Base-by-base conservation (phyloP, 345 rosid genomes). In the Excoecaria cochinchinensis region DNA sequence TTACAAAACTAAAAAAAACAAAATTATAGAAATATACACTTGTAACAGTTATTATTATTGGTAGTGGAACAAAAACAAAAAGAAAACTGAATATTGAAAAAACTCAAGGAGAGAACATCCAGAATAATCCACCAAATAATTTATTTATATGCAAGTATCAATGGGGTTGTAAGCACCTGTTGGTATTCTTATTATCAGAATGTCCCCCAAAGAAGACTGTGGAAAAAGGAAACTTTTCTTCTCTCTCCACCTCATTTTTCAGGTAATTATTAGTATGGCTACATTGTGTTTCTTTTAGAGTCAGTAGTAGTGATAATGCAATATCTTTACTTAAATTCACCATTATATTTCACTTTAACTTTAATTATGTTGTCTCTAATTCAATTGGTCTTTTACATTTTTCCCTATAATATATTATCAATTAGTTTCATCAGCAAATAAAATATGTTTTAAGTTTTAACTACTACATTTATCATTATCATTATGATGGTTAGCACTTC, bases 161-260 rank as follows among this genome's bases (percentile, higher is more conserved):
- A 81, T 94, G 89, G 97, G 98, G 14, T 83, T 94, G 55, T 82
- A 92, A 17, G 80, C 84, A 86, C 98, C 98, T 72, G 58, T 87
- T 70, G 98, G 95, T 62, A 89, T 94, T 65, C 83, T 94, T 42
- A 82, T 81, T 4, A 84, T 89, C 38, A 87, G 97, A 82, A 84
- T 92, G 84, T 87, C 91, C 75, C 80, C 61, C 46, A 89, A 78
- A 83, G 85, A 81, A 44, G 80, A 85, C 67, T 69, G 82, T 81
- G 75, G 78, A 38, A 72, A 47, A 75, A 80, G 85, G 76, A 89
- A 75, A 74, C 79, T 75, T 70, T 67, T 94, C 55, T 88, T 88
- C 86, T 86, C 83, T 78, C 72, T 92, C 60, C 98, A 94, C 76
- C 72, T 84, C 52, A 74, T 82, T 77, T 80, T 89, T 57, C 97